These are phyloP conservation scores for Paraleonurus japonicus DNA, from an alignment of 257 asterid genomes.

Conservation along the genomic window DNA sequence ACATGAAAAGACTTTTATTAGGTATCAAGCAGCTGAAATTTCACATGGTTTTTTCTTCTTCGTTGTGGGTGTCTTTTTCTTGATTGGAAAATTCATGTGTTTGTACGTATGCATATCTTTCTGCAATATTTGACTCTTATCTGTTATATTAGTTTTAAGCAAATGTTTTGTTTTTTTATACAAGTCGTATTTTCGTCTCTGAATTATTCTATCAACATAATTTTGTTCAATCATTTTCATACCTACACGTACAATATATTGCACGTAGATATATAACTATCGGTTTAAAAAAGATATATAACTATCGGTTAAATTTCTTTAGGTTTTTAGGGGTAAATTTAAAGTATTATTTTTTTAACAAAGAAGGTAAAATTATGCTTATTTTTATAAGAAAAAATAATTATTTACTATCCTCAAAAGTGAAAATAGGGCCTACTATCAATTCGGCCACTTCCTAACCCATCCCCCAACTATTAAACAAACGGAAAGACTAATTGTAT, in stretches of 20 bases:
- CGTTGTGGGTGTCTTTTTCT: slow-evolving; percentile 31
- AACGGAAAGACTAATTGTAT: too few species aligned
- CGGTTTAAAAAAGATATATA: too few species aligned
- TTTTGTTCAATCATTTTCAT: slow-evolving; percentile 25
- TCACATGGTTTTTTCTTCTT: slow-evolving; percentile 30
- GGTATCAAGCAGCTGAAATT: slow-evolving; percentile 24
- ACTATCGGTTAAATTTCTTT: background rate
- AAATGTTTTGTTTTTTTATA: slow-evolving; percentile 23
- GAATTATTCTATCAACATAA: slow-evolving; percentile 28
- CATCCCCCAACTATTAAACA: too few species aligned
- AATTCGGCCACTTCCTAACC: too few species aligned
- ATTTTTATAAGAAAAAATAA: too few species aligned
- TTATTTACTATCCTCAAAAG: too few species aligned
- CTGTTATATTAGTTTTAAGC: slow-evolving; percentile 23
- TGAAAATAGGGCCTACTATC: too few species aligned
- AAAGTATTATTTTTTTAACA: too few species aligned
- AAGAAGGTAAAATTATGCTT: too few species aligned
- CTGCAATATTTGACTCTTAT: slow-evolving; percentile 30
- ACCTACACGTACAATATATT: background rate
- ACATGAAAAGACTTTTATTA: slow-evolving; percentile 26
- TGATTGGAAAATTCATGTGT: slow-evolving; percentile 19
- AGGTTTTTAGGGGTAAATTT: too few species aligned
- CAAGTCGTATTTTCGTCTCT: slow-evolving; percentile 18
- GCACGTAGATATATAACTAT: background rate
- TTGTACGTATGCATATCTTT: slow-evolving; percentile 35